These are phyloP conservation scores for Leccinum disarticulatum DNA, from an alignment of 768 basidiomycete species.

Conservation along the genomic window DNA sequence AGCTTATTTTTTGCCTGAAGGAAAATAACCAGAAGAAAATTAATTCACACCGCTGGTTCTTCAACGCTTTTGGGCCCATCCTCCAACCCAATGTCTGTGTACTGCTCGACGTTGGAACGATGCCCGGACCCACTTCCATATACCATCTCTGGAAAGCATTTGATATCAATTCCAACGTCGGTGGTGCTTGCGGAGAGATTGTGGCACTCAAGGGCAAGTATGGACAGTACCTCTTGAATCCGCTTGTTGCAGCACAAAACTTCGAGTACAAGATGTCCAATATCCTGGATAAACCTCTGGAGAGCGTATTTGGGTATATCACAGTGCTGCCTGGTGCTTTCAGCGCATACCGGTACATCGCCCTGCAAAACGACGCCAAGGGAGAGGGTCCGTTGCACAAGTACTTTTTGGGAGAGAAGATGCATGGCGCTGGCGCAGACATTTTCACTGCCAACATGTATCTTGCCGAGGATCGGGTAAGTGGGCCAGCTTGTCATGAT, in stretches of 20 bases:
- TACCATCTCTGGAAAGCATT: constrained; percentile 97
- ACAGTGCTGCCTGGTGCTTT: constrained; percentile 92
- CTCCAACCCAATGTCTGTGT: constrained; percentile 92
- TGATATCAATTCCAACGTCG: constrained; percentile 87
- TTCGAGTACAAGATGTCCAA: constrained; percentile 96
- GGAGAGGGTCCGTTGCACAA: constrained; percentile 92
- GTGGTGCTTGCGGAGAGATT: constrained; percentile 95
- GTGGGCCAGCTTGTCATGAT: constrained; percentile 19
- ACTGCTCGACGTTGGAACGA: constrained; percentile 83
- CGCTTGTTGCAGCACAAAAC: constrained; percentile 87
- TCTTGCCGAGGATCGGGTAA: constrained; percentile 81
- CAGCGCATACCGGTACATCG: constrained; percentile 89
- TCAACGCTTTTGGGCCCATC: constrained; percentile 83
- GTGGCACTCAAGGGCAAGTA: constrained; percentile 88
- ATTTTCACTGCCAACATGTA: constrained; percentile 98
- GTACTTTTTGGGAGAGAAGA: constrained; percentile 96
- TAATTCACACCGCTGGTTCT: constrained; percentile 94
- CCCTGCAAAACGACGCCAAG: constrained; percentile 72
- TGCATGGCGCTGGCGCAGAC: constrained; percentile 85
- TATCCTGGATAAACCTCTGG: constrained; percentile 89
- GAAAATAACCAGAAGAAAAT: constrained; percentile 97
- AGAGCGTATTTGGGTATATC: constrained; percentile 91
- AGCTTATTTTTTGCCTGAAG: constrained; percentile 89
- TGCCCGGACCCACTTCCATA: constrained; percentile 84
- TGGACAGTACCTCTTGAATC: constrained; percentile 77